Evolutionary conservation across 2,329 filamentous ascomycete genomes (phyloP), one percentile per base, ranked within the genome.

Genomic region (Ceratocystis lukuohia): DNA sequence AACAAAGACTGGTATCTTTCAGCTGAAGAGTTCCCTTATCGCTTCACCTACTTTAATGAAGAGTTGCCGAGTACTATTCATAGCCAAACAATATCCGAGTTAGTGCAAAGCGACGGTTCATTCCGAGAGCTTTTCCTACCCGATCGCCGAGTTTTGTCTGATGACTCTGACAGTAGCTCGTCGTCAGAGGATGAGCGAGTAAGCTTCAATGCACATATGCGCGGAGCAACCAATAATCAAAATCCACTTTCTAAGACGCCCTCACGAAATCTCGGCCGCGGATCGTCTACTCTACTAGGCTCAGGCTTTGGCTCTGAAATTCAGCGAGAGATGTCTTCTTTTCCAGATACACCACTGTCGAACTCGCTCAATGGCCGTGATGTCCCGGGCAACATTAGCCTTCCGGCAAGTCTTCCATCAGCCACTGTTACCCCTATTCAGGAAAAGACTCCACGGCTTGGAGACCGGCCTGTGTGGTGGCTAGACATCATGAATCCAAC

Each of bases 11-110:
- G 93, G 93, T 93, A 91, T 74, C 84, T 88, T 48, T 86, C 89
- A 65, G 89, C 94, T 69, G 92, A 96, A 68, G 93, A 96, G 70
- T 85, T 88, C 0, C 94, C 94, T 0, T 97, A 95, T 74, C 84
- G 94, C 30, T 99, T 96, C 74, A 97, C 94, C 0, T 99, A 99
- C 75, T 99, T 99, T 80, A 97, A 97, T 75, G 94, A 97, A 74
- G 91, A 96, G 69, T 91, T 97, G 66, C 88, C 91, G 72, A 95
- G 89, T 74, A 99, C 94, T 0, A 95, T 99, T 69, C 94, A 99
- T 75, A 94, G 91, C 68, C 90, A 96, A 75, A 94, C 88, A 0
- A 96, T 99, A 67, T 96, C 91, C 1, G 94, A 96, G 74, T 82
- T 99, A 22, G 83, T 95, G 7, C 91, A 96, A 70, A 87, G 89